A percentile compares a stretch with the other conserved stretches of the same genome.
Evolutionary conservation across 2,329 filamentous ascomycete species (phyloP).

Genomic region (Dactylellina cionopaga): DNA sequence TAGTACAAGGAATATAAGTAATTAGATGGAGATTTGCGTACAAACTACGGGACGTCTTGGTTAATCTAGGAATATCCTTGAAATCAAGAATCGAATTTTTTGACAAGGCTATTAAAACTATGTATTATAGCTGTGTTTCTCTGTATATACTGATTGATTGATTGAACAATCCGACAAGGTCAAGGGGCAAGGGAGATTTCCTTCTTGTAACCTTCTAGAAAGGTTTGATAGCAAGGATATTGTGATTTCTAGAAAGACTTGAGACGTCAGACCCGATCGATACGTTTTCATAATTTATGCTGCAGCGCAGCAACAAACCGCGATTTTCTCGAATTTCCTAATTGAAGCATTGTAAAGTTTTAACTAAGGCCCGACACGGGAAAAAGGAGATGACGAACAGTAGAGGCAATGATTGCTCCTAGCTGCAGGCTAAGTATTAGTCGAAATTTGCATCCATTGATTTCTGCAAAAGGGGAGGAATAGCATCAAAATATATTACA

Average conservation of each 20-base stretch:
- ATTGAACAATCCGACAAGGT: neutral
- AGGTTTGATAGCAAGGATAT: neutral
- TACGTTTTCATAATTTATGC: conserved; percentile 21
- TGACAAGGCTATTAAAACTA: too few relatives aligned
- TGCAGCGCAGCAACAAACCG: too few relatives aligned
- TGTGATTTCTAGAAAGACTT: conserved; percentile 3
- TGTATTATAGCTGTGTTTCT: too few relatives aligned
- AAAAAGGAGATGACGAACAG: neutral
- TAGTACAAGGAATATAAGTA: too few relatives aligned
- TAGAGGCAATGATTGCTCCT: neutral
- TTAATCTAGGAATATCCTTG: too few relatives aligned
- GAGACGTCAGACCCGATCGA: conserved; percentile 15
- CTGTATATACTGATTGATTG: too few relatives aligned
- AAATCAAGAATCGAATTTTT: too few relatives aligned
- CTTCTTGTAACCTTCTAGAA: conserved; percentile 19
- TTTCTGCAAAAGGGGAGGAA: conserved; percentile 2
- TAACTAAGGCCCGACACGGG: neutral
- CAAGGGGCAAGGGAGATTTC: neutral
- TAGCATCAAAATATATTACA: conserved; percentile 1
- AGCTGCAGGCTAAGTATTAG: conserved; percentile 8
- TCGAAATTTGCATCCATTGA: neutral
- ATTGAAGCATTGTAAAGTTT: too few relatives aligned
- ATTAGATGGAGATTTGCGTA: too few relatives aligned
- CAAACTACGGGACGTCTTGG: too few relatives aligned
- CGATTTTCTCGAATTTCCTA: too few relatives aligned